These are phyloP conservation scores for Mariannaea sp. DNA, from an alignment of 2,329 filamentous ascomycete species.

Conservation along the genomic window DNA sequence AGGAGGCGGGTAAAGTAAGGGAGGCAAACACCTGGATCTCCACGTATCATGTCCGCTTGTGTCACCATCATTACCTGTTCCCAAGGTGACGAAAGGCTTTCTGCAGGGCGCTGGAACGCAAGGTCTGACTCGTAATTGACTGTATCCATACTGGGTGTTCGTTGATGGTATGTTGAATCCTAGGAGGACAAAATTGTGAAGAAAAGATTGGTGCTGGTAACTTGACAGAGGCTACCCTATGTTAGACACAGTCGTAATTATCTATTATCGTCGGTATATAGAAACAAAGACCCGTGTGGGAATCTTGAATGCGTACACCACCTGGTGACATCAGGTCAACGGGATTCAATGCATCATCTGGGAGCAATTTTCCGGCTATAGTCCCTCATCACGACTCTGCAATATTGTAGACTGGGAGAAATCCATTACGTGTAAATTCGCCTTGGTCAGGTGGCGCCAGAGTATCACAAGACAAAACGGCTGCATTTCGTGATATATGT, in stretches of 20 bases:
- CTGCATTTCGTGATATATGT: background rate
- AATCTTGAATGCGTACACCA: no score
- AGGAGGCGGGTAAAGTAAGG: constrained; percentile 8
- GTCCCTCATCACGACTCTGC: background rate
- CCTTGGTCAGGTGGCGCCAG: background rate
- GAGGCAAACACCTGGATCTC: no score
- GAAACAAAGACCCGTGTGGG: no score
- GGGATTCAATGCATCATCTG: background rate
- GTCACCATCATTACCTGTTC: background rate
- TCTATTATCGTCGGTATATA: no score
- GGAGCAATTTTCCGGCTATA: background rate
- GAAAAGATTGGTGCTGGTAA: background rate
- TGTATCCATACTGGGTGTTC: background rate
- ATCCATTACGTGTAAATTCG: background rate
- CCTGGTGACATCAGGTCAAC: no score
- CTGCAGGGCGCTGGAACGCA: constrained; percentile 8
- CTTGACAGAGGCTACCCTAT: background rate
- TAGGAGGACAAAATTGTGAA: background rate
- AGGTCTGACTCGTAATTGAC: constrained; percentile 9
- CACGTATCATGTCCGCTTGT: background rate
- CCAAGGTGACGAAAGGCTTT: background rate
- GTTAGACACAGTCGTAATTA: no score
- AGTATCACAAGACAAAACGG: constrained; percentile 1
- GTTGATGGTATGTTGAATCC: constrained; percentile 5
- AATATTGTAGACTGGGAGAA: background rate